Conservation (phyloP, 768 basidiomycete species). For the Boletus tylopilopsis region DNA sequence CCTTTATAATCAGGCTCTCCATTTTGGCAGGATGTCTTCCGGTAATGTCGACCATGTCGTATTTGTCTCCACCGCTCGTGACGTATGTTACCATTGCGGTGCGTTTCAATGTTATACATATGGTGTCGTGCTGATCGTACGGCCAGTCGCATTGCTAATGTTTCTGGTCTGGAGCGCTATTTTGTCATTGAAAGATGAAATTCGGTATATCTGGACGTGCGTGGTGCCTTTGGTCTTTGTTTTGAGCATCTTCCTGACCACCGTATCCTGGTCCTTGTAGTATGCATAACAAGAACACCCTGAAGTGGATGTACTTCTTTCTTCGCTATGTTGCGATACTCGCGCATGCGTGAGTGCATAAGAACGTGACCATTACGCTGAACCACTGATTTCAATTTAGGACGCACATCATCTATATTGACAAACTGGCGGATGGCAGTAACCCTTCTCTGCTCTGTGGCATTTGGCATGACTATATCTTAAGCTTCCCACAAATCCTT, state of each 20-base stretch:
- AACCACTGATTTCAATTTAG: constrained; percentile 1
- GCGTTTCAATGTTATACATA: neutral
- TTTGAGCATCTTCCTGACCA: neutral
- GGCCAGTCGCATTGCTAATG: constrained; percentile 10
- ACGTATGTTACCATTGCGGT: constrained; percentile 15
- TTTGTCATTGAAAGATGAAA: constrained; percentile 16
- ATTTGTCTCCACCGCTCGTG: neutral
- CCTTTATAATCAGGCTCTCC: neutral
- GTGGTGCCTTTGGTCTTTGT: neutral
- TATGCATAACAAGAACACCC: constrained; percentile 15
- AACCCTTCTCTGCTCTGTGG: constrained; percentile 9
- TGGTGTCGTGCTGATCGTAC: neutral
- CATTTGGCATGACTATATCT: constrained; percentile 11
- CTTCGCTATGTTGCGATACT: constrained; percentile 23
- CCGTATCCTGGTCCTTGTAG: constrained; percentile 3
- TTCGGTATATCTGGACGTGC: constrained; percentile 22
- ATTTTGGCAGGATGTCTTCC: neutral
- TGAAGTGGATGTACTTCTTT: constrained; percentile 32
- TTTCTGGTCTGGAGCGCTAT: constrained; percentile 14
- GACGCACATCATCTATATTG: constrained; percentile 12
- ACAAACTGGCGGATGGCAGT: constrained; percentile 7
- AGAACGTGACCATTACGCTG: neutral
- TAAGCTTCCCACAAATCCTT: constrained; percentile 1
- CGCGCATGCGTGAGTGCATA: constrained; percentile 18
- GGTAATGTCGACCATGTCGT: neutral